These are phyloP conservation scores for Ophiostoma sp. DNA, from an alignment of 2,329 filamentous ascomycete species.

Conservation along the genomic window DNA sequence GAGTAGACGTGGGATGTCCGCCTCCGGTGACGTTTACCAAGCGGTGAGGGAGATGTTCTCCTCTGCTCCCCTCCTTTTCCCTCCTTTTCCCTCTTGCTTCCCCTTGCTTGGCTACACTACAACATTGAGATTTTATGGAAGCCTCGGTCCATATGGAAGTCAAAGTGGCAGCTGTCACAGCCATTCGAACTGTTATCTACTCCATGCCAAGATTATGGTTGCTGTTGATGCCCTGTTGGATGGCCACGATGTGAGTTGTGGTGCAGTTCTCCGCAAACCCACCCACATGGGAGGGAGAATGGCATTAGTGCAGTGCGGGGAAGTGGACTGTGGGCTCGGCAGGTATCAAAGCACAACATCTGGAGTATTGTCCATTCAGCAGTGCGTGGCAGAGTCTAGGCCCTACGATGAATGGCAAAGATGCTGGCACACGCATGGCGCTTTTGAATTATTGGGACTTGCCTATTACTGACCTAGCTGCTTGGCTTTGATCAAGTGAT, in stretches of 20 bases:
- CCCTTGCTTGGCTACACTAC: neutral
- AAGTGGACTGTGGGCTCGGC: constrained; percentile 1
- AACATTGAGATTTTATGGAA: neutral
- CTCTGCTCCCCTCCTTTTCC: neutral
- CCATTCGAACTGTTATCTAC: neutral
- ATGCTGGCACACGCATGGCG: no score
- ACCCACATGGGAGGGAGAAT: neutral
- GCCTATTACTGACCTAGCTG: neutral
- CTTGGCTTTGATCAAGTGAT: neutral
- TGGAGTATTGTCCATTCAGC: no score
- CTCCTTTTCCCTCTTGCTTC: neutral
- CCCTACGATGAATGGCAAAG: no score
- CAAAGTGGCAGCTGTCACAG: no score
- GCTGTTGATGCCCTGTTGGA: neutral
- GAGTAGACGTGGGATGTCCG: neutral
- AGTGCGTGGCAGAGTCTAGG: no score
- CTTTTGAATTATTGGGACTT: neutral
- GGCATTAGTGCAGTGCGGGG: constrained; percentile 12
- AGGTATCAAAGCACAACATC: neutral
- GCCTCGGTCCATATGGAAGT: neutral
- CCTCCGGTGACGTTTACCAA: neutral
- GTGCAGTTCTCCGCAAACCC: neutral
- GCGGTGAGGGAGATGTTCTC: neutral
- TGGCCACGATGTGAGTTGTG: neutral
- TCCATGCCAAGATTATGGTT: neutral